Evolutionary conservation across 768 basidiomycete genomes (phyloP), one percentile per base, ranked within the genome.

Genomic region (Tylopilus sp.): DNA sequence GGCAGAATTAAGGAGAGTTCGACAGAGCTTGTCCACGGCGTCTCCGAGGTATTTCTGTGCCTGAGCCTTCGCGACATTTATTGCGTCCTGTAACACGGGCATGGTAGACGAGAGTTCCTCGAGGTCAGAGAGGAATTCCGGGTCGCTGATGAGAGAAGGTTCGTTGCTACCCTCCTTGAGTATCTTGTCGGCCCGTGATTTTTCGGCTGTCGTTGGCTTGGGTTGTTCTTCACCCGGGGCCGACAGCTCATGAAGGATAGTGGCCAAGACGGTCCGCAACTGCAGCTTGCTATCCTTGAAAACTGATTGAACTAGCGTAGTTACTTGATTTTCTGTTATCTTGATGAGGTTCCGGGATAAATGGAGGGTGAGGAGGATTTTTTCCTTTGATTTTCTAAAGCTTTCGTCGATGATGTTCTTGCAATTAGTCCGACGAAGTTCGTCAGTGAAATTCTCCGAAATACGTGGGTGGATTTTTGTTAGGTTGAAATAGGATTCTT

Each of bases 311-410:
- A 65, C 48, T 1, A 67, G 45, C 16, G 45, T 38, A 7, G 47
- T 22, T 0, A 57, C 36, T 12, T 67, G 64, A 26, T 25, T 16
- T 9, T 67, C 54, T 0, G 57, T 57, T 17, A 40, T 50, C 34
- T 50, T 55, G 6, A 57, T 33, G 31, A 65, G 47, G 25, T 29
- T 55, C 16, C 53, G 55, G 6, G 51, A 58, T 28, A 67, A 30
- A 45, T 63, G 46, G 22, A 57, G 52, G 26, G 47, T 22, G 13
- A 66, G 54, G n/a, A 53, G 52, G 0, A 67, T 66, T 21, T 54
- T 63, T 29, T 61, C 65, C 44, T 67, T 67, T 1, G 55, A 63
- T 30, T 24, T 63, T 43, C 57, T 56, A 49, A 67, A 68, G 14
- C 22, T 41, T 40, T 61, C 57, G 4, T 68, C 56, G 0, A 28